Conservation (phyloP, 805 yeast species). For the Candida dajiaensis region DNA sequence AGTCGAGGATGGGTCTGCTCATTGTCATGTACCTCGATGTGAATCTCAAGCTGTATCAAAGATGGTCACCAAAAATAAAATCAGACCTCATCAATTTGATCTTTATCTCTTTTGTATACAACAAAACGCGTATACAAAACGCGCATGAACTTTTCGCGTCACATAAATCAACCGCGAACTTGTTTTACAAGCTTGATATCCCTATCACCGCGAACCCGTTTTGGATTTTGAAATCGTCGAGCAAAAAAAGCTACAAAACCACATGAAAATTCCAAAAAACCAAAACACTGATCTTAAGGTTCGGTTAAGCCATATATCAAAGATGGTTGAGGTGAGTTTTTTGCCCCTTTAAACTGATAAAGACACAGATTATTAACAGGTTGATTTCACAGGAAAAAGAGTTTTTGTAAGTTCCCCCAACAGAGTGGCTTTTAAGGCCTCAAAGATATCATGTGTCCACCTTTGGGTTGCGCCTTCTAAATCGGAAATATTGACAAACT, state of each 20-base stretch:
- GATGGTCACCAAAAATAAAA: no score
- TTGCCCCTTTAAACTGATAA: not conserved
- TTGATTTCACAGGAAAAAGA: constrained; percentile 1
- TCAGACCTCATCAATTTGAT: not conserved
- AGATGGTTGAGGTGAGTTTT: not conserved
- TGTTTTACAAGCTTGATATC: no score
- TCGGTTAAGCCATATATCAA: not conserved
- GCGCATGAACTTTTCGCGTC: not conserved
- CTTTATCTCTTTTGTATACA: no score
- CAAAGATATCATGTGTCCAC: not conserved
- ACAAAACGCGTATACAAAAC: no score
- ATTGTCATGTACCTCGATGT: not conserved
- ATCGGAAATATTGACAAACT: not conserved
- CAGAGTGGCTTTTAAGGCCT: not conserved
- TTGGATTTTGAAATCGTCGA: not conserved
- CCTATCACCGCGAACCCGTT: not conserved
- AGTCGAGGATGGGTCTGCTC: constrained; percentile 18
- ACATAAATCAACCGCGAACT: not conserved
- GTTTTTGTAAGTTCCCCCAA: constrained; percentile 2
- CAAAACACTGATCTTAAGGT: not conserved
- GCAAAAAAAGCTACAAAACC: not conserved
- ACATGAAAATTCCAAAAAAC: not conserved
- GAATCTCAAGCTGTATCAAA: no score
- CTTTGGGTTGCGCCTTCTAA: not conserved
- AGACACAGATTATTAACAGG: constrained; percentile 1